A percentile compares a stretch with the other conserved stretches of the same genome.
These are phyloP conservation scores for Crithidia sp. DNA, from an alignment of 208 protist species.

Conservation along the genomic window DNA sequence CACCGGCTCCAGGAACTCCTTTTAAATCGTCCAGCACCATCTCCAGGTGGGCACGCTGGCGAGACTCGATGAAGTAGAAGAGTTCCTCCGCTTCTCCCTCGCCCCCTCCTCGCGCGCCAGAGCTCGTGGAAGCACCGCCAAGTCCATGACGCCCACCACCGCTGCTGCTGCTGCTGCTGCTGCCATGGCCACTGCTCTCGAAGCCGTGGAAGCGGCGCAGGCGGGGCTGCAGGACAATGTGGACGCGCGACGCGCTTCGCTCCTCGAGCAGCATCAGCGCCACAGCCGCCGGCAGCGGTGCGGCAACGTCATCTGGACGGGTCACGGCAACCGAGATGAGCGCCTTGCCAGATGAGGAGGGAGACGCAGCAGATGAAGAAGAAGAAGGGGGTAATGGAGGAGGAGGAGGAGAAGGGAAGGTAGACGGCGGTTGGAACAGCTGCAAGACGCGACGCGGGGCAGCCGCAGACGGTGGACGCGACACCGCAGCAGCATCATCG, in stretches of 20 bases:
- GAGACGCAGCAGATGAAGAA: background rate
- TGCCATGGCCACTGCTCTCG: background rate
- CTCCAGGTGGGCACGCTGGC: conserved; percentile 74
- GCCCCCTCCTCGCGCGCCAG: too few relatives aligned
- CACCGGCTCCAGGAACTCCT: conserved; percentile 75
- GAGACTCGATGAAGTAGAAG: conserved; percentile 87
- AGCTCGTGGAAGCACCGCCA: too few relatives aligned
- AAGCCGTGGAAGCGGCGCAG: conserved; percentile 57
- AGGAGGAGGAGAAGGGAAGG: background rate
- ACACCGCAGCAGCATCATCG: background rate
- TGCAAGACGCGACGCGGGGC: conserved; percentile 10
- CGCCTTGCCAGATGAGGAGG: conserved; percentile 4
- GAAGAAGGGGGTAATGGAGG: background rate
- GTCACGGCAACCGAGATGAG: conserved; percentile 56
- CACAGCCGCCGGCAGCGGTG: conserved; percentile 57
- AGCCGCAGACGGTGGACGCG: conserved; percentile 3
- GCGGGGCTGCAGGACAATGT: conserved; percentile 84
- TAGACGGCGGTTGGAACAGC: conserved; percentile 14
- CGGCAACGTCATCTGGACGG: conserved; percentile 28
- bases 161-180: background rate
- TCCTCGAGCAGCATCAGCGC: conserved; percentile 73
- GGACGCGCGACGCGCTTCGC: conserved; percentile 61
- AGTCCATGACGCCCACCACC: too few relatives aligned
- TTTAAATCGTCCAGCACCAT: conserved; percentile 54
- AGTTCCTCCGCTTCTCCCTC: conserved; percentile 20